phyloP scores from a whole-genome alignment of 2,329 filamentous ascomycete species.

The Ascomycota sp. region DNA sequence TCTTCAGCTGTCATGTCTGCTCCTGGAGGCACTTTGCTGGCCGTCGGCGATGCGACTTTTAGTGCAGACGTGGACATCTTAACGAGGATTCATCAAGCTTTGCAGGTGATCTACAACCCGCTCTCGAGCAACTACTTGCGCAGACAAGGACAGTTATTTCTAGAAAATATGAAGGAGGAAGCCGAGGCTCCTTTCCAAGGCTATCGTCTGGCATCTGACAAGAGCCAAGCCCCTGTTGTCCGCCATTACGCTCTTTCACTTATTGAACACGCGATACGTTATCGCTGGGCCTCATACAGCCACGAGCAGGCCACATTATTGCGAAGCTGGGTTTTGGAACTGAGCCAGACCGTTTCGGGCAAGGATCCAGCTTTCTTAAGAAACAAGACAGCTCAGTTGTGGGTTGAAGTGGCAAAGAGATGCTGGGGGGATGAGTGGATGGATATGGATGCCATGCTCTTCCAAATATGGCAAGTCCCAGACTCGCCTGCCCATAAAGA shows the following conservation, averaged over 20 bases:
- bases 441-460: constrained; percentile 75
- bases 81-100: constrained; percentile 57
- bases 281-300: constrained; percentile 59
- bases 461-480: constrained; percentile 59
- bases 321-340: constrained; percentile 55
- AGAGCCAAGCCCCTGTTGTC: constrained; percentile 56
- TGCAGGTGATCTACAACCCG: constrained; percentile 72
- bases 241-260: constrained; percentile 88
- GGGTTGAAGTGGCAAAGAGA: constrained; percentile 86
- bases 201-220: constrained; percentile 60
- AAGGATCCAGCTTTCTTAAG: constrained; percentile 66
- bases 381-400: constrained; percentile 86
- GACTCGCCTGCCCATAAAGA: constrained; percentile 51
- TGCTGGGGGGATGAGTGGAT: constrained; percentile 87
- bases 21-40: constrained; percentile 14
- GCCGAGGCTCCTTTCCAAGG: constrained; percentile 68
- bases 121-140: constrained; percentile 64
- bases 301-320: constrained; percentile 47
- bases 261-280: constrained; percentile 73
- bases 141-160: constrained; percentile 62
- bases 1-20: constrained; percentile 11
- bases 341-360: constrained; percentile 50
- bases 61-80: constrained; percentile 26
- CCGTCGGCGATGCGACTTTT: constrained; percentile 13
- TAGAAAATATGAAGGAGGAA: constrained; percentile 68